Conservation (phyloP, 1,284 basidiomycete genomes). For the Cronartium quercuum region DNA sequence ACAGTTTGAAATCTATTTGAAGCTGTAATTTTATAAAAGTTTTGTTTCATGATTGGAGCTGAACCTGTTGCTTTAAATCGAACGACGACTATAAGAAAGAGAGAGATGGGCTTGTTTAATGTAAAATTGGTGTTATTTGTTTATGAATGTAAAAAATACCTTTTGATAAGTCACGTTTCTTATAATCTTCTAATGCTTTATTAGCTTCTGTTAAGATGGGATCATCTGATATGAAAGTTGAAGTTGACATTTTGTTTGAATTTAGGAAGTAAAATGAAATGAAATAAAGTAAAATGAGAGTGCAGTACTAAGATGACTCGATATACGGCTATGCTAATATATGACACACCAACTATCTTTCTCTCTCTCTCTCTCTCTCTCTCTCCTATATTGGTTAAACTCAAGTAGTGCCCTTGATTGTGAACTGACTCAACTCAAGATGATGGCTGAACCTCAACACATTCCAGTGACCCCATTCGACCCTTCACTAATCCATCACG, state of each 20-base stretch:
- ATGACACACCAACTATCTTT: background rate
- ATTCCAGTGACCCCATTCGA: conserved; percentile 25
- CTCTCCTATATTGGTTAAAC: no score
- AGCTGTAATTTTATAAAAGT: conserved; percentile 94
- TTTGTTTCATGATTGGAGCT: conserved; percentile 97
- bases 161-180: background rate
- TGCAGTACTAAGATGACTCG: background rate
- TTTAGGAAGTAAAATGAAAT: background rate
- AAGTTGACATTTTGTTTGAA: background rate
- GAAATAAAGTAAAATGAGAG: background rate
- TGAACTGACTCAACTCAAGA: background rate
- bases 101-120: background rate
- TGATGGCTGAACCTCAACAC: conserved; percentile 38
- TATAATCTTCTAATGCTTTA: background rate
- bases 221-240: background rate
- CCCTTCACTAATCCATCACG: conserved; percentile 25
- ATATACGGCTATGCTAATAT: background rate
- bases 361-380: no score
- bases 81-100: conserved; percentile 69
- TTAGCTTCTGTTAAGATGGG: background rate
- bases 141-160: background rate
- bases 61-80: conserved; percentile 98
- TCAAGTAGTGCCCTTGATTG: no score
- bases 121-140: no score
- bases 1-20: conserved; percentile 92